Evolutionary conservation across 179 eudicot genomes (phyloP).

Genomic region (Gypsophila paniculata): DNA sequence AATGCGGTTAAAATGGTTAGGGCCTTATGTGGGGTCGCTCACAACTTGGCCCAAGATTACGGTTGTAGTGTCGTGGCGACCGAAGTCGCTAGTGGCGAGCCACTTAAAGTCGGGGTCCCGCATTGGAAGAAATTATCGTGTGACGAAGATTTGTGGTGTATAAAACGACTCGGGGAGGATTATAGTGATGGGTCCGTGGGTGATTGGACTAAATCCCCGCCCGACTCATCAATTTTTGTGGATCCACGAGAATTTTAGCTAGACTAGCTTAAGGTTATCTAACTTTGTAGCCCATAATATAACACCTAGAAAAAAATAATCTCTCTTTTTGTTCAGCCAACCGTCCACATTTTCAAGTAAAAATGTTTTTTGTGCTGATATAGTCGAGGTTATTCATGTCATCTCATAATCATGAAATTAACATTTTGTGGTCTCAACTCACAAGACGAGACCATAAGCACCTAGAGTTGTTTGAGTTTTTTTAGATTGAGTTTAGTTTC

Average conservation of each 20-base stretch:
- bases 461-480: too few species aligned
- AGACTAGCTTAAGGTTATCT: background rate
- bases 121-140: constrained; percentile 84
- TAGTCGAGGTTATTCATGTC: too few species aligned
- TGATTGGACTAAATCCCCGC: constrained; percentile 83
- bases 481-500: too few species aligned
- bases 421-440: too few species aligned
- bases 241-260: constrained; percentile 80
- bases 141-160: constrained; percentile 84
- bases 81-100: constrained; percentile 64
- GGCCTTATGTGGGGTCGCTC: constrained; percentile 66
- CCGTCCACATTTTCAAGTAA: too few species aligned
- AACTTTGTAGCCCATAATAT: background rate
- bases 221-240: constrained; percentile 67
- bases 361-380: too few species aligned
- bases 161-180: constrained; percentile 70
- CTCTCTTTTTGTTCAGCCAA: too few species aligned
- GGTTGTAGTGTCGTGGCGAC: constrained; percentile 87
- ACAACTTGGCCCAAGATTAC: constrained; percentile 59
- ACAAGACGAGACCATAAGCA: too few species aligned
- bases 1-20: constrained; percentile 33
- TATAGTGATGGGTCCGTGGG: constrained; percentile 67
- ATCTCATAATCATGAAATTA: too few species aligned
- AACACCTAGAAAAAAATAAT: too few species aligned
- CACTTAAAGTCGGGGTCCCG: constrained; percentile 65